Evolutionary conservation across 2,329 filamentous ascomycete species (phyloP).

Genomic region (Teratosphaeriaceae sp.): DNA sequence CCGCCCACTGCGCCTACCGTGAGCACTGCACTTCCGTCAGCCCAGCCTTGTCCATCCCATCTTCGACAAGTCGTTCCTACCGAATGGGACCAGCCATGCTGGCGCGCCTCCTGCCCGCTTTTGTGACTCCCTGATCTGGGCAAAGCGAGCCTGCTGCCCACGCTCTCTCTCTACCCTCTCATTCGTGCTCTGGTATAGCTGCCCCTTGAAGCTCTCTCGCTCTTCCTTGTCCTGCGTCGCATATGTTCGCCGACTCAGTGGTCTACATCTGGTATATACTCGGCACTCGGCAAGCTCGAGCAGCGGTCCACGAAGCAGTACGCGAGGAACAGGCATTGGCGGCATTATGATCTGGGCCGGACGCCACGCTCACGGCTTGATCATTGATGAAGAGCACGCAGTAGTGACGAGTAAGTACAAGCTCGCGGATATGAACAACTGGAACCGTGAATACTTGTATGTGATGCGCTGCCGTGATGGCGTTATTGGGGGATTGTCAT

Average conservation of each 20-base stretch:
- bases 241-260: slow-evolving; percentile 26
- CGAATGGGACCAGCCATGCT: slow-evolving; percentile 26
- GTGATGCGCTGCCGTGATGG: too few relatives aligned
- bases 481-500: too few relatives aligned
- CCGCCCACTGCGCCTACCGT: slow-evolving; percentile 45
- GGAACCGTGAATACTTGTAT: too few relatives aligned
- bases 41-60: slow-evolving; percentile 1
- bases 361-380: background rate
- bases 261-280: background rate
- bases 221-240: slow-evolving; percentile 32
- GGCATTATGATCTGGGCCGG: slow-evolving; percentile 5
- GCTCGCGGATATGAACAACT: too few relatives aligned
- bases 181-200: slow-evolving; percentile 56
- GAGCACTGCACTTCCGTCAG: slow-evolving; percentile 36
- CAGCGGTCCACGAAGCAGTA: slow-evolving; percentile 14
- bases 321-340: slow-evolving; percentile 4
- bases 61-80: slow-evolving; percentile 14
- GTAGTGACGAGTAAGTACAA: too few relatives aligned
- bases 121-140: slow-evolving; percentile 29
- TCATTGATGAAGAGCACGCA: too few relatives aligned
- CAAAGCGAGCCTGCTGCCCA: slow-evolving; percentile 48
- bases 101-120: slow-evolving; percentile 21
- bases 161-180: slow-evolving; percentile 53
- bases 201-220: slow-evolving; percentile 48
- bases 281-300: slow-evolving; percentile 11